These are phyloP conservation scores for Phialocephala sp. DNA, from an alignment of 2,329 filamentous ascomycete genomes.

Conservation along the genomic window DNA sequence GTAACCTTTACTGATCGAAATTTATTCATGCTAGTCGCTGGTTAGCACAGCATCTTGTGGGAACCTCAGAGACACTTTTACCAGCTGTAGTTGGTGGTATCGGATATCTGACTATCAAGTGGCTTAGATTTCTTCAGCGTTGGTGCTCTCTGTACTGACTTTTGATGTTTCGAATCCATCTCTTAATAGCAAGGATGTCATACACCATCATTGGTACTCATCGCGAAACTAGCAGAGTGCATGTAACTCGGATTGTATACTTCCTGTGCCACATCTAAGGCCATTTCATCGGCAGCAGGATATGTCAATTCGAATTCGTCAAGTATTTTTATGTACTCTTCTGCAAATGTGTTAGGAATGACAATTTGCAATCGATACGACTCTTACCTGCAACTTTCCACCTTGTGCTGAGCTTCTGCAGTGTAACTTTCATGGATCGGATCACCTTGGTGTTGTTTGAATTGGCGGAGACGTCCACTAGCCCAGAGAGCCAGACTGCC, in stretches of 20 bases:
- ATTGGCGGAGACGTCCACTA: not conserved
- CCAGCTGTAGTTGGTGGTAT: no score
- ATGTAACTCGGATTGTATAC: slow-evolving; percentile 1
- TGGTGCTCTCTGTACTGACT: not conserved
- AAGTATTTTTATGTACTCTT: slow-evolving; percentile 11
- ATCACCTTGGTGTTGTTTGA: not conserved
- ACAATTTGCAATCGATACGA: not conserved
- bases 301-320: slow-evolving; percentile 10
- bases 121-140: no score
- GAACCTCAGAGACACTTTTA: no score
- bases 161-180: not conserved
- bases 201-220: not conserved
- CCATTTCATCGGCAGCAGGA: slow-evolving; percentile 9
- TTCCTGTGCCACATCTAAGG: slow-evolving; percentile 1
- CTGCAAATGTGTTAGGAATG: not conserved
- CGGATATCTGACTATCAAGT: no score
- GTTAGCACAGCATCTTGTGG: no score
- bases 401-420: slow-evolving; percentile 5
- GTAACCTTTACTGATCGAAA: no score
- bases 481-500: slow-evolving; percentile 5
- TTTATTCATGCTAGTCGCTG: no score
- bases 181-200: not conserved
- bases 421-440: not conserved
- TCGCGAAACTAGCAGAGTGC: not conserved
- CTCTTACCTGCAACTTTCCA: slow-evolving; percentile 11